phyloP scores from a whole-genome alignment of 345 rosid genomes.

The Pugionium cornutum region DNA sequence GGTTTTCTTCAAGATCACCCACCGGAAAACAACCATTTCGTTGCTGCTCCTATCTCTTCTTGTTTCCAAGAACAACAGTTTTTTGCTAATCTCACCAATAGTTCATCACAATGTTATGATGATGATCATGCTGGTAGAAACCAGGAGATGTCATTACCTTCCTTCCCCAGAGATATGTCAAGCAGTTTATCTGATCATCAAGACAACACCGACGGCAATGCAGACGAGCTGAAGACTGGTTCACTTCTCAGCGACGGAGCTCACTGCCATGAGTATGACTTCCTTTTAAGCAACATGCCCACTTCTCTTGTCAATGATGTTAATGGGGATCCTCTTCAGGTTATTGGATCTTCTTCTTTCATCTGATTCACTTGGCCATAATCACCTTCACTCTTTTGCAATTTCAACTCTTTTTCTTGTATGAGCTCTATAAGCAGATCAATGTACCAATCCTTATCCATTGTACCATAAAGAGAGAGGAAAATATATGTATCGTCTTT shows the following conservation, averaged over 20 bases:
- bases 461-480: neutral
- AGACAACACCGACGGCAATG: neutral
- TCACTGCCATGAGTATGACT: slow-evolving; percentile 27
- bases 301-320: slow-evolving; percentile 29
- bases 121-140: slow-evolving; percentile 7
- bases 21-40: slow-evolving; percentile 2
- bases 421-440: slow-evolving; percentile 19
- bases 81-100: slow-evolving; percentile 18
- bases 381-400: neutral
- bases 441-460: slow-evolving; percentile 2
- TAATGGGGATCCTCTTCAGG: slow-evolving; percentile 28
- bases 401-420: neutral
- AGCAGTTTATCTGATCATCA: slow-evolving; percentile 25
- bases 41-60: slow-evolving; percentile 3
- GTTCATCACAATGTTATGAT: slow-evolving; percentile 23
- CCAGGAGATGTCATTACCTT: slow-evolving; percentile 24
- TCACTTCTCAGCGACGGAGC: slow-evolving; percentile 14
- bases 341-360: slow-evolving; percentile 23
- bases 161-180: slow-evolving; percentile 34
- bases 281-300: slow-evolving; percentile 14
- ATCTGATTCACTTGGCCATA: slow-evolving; percentile 12
- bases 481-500: neutral
- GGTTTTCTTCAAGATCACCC: slow-evolving; percentile 30
- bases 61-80: slow-evolving; percentile 23
- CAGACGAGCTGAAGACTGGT: slow-evolving; percentile 17